Conservation (phyloP, 2,329 filamentous ascomycete species). For the Cladosporium sphaerospermum region DNA sequence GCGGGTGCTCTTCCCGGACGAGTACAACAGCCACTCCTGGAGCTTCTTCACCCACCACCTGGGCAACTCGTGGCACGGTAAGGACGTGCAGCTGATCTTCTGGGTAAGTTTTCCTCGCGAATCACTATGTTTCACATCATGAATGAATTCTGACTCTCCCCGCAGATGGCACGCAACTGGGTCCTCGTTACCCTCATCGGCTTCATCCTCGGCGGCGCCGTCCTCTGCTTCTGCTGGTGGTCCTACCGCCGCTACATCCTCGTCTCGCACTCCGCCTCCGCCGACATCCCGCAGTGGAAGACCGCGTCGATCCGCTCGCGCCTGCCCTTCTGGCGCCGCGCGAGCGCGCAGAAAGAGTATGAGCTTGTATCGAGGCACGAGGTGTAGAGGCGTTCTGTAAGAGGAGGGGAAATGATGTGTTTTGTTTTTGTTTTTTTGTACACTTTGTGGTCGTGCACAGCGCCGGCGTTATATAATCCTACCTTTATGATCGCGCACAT, state of each 20-base stretch:
- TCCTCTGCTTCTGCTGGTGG: slow-evolving; percentile 46
- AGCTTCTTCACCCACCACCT: slow-evolving; percentile 65
- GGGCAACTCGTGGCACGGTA: slow-evolving; percentile 60
- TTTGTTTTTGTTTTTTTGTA: slow-evolving; percentile 6
- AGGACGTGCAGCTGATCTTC: slow-evolving; percentile 59
- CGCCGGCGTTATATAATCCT: slow-evolving; percentile 4
- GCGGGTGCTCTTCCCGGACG: slow-evolving; percentile 61
- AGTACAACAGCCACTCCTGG: slow-evolving; percentile 63
- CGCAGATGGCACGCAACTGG: slow-evolving; percentile 45
- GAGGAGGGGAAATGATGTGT: neutral
- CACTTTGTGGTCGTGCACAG: neutral
- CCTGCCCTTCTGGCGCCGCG: slow-evolving; percentile 26
- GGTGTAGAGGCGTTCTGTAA: slow-evolving; percentile 12
- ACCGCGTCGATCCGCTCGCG: slow-evolving; percentile 17
- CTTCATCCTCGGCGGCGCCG: slow-evolving; percentile 42
- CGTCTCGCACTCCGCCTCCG: slow-evolving; percentile 9
- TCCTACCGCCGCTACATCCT: slow-evolving; percentile 41
- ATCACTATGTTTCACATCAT: too few relatives aligned
- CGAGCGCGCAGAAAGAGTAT: slow-evolving; percentile 23
- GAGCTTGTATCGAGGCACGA: slow-evolving; percentile 28
- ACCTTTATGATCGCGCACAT: neutral
- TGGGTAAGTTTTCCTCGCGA: slow-evolving; percentile 41
- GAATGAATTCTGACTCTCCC: neutral
- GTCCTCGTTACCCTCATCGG: slow-evolving; percentile 48
- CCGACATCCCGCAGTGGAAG: slow-evolving; percentile 22